Evolutionary conservation across 2,329 filamentous ascomycete genomes (phyloP).

Genomic region (Plenodomus tracheiphilus): DNA sequence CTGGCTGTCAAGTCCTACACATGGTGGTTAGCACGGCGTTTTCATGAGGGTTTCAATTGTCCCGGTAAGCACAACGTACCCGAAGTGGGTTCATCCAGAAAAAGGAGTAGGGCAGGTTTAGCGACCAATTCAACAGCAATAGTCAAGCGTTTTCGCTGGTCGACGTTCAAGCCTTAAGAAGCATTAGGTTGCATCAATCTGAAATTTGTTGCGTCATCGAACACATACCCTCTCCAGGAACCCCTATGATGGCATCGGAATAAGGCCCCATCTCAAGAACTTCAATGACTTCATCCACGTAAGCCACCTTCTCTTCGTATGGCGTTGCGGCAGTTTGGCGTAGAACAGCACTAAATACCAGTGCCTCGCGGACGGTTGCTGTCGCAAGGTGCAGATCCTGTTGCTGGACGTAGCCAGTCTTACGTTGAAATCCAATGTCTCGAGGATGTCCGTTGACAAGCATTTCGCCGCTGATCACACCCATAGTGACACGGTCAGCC

Average conservation of each 20-base stretch:
- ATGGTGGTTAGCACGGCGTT: constrained; percentile 50
- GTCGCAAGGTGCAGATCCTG: constrained; percentile 62
- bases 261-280: constrained; percentile 74
- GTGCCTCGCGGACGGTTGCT: constrained; percentile 67
- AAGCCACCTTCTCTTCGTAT: constrained; percentile 51
- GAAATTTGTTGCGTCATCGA: no score
- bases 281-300: constrained; percentile 81
- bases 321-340: constrained; percentile 61
- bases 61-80: no score
- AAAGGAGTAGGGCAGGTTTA: constrained; percentile 19
- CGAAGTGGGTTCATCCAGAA: constrained; percentile 4
- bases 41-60: no score
- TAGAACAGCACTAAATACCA: constrained; percentile 78
- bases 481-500: constrained; percentile 79
- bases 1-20: constrained; percentile 76
- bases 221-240: constrained; percentile 12
- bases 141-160: constrained; percentile 65
- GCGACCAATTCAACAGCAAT: constrained; percentile 54
- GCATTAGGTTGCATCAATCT: no score
- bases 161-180: constrained; percentile 34
- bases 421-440: constrained; percentile 79
- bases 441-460: constrained; percentile 65
- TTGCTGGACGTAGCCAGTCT: constrained; percentile 62
- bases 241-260: constrained; percentile 16
- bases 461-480: constrained; percentile 75